phyloP scores from a whole-genome alignment of 148 eudicot genomes.

The Chenopodium suecicum region DNA sequence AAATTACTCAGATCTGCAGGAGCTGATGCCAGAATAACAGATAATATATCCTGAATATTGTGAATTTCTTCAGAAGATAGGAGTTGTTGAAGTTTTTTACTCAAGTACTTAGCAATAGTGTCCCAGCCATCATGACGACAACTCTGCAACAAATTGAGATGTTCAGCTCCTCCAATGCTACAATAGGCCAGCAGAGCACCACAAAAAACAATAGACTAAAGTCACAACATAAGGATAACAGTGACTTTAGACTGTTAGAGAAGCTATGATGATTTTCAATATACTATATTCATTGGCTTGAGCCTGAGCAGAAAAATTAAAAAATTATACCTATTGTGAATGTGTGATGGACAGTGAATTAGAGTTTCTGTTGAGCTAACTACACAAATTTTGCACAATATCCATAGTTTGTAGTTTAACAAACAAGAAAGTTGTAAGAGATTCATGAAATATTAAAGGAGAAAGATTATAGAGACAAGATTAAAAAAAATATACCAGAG shows the following conservation, averaged over 20 bases:
- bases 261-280: background rate
- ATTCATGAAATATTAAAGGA: background rate
- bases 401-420: background rate
- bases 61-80: slow-evolving; percentile 34
- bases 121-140: slow-evolving; percentile 43
- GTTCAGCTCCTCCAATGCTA: slow-evolving; percentile 2
- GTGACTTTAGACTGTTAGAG: background rate
- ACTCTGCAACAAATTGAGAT: slow-evolving; percentile 30
- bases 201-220: background rate
- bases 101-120: slow-evolving; percentile 36
- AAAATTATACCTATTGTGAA: background rate
- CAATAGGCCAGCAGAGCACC: background rate
- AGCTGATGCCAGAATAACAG: slow-evolving; percentile 35
- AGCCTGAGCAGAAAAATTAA: background rate
- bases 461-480: background rate
- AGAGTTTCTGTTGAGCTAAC: no score
- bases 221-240: background rate
- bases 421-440: background rate
- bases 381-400: no score
- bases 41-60: slow-evolving; percentile 38
- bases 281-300: background rate
- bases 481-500: slow-evolving; percentile 34
- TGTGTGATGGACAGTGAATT: no score
- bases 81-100: slow-evolving; percentile 34
- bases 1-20: slow-evolving; percentile 35